Base-by-base conservation (phyloP, 352 stramenopile genomes). In the Pythium volutum region DNA sequence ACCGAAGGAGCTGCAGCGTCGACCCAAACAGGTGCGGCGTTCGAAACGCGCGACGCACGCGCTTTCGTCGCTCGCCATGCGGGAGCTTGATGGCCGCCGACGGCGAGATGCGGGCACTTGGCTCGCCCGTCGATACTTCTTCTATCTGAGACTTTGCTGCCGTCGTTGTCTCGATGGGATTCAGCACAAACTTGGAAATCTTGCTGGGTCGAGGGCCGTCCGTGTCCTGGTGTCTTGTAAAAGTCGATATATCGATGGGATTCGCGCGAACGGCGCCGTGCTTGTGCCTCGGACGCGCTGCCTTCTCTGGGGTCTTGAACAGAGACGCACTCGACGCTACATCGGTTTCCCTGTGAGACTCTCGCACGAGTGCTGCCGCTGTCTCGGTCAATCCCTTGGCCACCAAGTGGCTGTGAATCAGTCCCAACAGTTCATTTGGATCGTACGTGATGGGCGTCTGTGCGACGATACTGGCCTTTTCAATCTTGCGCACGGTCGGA, bases 401-500 rank as follows among this genome's bases (percentile, higher is more conserved):
- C n/a, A 88, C 57, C 3, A 96, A 66, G 45, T 96, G 87, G 41
- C 89, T 84, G 39, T 91, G 79, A 39, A 95, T 96, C 47, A 96
- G 49, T 8, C 76, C 71, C 26, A 96, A 61, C 16, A 96, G 67
- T 55, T 96, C 88, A n/a, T 86, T 81, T 22, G 83, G 68, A 36
- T 93, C 79, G 62, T 92, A 96, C 15, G 84, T 81, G 60, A 96
- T 93, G 43, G 87, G 84, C 20, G 88, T 96, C 56, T 91, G 85
- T 1, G 88, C 84, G 34, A 96, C 88, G 39, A 96, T 93, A 38
- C 85, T 92, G 12, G 87, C 88, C 62, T 95, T 95, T 56, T 96
- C 87, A 36, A 96, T 92, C 43, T 95, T 95, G 15, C 81, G 76
- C 20, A 94, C 84, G 0, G 87, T 93, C 14, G 88, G 87, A 54